Percentiles rank a stretch among this genome's conserved stretches.
Conservation (phyloP, 1,284 basidiomycete species). For the Marasmius sp. region DNA sequence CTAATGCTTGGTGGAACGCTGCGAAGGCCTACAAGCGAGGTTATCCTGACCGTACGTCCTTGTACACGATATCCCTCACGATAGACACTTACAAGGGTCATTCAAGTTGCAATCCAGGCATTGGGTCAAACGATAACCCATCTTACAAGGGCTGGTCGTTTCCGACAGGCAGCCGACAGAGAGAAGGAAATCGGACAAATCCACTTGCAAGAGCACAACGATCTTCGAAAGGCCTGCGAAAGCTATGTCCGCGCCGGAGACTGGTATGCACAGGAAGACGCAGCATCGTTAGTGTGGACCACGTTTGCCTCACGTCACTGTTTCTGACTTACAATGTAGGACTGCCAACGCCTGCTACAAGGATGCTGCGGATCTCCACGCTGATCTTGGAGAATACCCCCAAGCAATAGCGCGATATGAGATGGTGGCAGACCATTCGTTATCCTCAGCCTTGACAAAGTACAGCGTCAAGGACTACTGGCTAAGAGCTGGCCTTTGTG, state of each 20-base stretch:
- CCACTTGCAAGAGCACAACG: constrained; percentile 76
- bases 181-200: constrained; percentile 97
- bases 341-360: constrained; percentile 96
- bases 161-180: constrained; percentile 96
- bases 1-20: constrained; percentile 96
- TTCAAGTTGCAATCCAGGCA: constrained; percentile 87
- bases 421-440: constrained; percentile 85
- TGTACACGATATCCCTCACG: constrained; percentile 13
- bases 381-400: constrained; percentile 84
- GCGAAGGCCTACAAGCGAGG: constrained; percentile 92
- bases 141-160: constrained; percentile 84
- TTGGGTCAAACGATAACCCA: constrained; percentile 84
- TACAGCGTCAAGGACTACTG: constrained; percentile 99
- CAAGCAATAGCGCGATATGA: constrained; percentile 89
- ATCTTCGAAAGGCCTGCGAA: constrained; percentile 83
- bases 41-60: constrained; percentile 73
- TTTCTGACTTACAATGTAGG: constrained; percentile 40
- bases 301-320: neutral
- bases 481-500: constrained; percentile 86
- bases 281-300: constrained; percentile 74
- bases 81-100: constrained; percentile 1
- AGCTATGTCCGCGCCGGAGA: constrained; percentile 93
- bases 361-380: constrained; percentile 94
- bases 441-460: constrained; percentile 87
- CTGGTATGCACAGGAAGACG: constrained; percentile 97